These are phyloP conservation scores for Scheffersomyces illinoinensis DNA, from an alignment of 1,139 yeast genomes.

Conservation along the genomic window DNA sequence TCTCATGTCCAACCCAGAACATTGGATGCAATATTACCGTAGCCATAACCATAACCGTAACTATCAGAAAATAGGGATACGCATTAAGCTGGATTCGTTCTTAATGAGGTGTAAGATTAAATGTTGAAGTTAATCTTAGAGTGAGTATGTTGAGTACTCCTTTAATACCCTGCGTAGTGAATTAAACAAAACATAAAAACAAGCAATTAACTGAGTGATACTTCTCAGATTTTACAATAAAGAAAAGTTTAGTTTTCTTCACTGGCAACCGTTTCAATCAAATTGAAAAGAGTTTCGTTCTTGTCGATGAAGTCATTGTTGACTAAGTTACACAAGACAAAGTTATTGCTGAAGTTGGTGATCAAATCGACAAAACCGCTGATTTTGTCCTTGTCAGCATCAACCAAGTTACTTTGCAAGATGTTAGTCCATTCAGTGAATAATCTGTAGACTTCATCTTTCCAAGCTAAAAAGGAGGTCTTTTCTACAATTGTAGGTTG, in stretches of 20 bases:
- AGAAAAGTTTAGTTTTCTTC: conserved; percentile 1
- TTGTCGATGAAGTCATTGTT: conserved; percentile 75
- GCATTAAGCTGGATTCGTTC: conserved; percentile 4
- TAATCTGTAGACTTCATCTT: conserved; percentile 88
- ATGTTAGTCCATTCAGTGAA: conserved; percentile 78
- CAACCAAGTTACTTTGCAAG: conserved; percentile 38
- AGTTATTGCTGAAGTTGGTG: conserved; percentile 53
- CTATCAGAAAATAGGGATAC: conserved; percentile 13
- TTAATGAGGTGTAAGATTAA: conserved; percentile 5
- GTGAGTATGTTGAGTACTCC: conserved; percentile 31
- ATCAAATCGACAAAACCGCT: conserved; percentile 43
- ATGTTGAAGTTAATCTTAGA: conserved; percentile 20
- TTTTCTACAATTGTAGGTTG: conserved; percentile 95
- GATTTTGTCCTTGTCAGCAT: conserved; percentile 30
- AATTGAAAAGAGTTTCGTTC: conserved; percentile 48
- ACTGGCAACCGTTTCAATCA: conserved; percentile 24
- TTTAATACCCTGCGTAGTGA: conserved; percentile 28
- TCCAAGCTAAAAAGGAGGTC: conserved; percentile 91
- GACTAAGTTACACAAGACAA: conserved; percentile 82
- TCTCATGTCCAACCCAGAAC: not conserved
- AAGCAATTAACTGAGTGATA: not conserved
- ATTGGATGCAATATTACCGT: not conserved
- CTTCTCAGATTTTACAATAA: conserved; percentile 1
- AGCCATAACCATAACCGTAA: conserved; percentile 14
- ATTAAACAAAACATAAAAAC: conserved; percentile 12